phyloP scores from a whole-genome alignment of 75 land plant genomes.

The Selaginella moellendorffii region DNA sequence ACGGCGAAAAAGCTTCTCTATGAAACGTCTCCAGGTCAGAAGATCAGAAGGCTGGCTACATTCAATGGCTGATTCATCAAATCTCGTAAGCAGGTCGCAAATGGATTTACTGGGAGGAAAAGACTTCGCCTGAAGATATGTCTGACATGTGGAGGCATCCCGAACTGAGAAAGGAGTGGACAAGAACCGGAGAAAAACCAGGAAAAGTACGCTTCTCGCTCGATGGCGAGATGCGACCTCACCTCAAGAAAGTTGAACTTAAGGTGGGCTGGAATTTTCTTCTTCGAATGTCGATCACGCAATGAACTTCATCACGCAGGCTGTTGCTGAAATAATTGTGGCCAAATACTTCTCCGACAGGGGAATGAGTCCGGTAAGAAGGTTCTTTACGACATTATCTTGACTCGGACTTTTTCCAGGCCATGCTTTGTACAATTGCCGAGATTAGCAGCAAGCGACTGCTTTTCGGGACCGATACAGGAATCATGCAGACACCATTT shows the following conservation, averaged over 20 bases:
- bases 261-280: too few species aligned
- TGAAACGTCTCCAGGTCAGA: not conserved
- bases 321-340: not conserved
- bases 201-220: constrained; percentile 72
- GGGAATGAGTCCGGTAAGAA: not conserved
- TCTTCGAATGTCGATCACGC: too few species aligned
- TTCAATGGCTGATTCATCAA: too few species aligned
- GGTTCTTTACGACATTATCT: not conserved
- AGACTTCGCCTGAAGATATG: constrained; percentile 59
- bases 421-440: constrained; percentile 59
- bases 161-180: constrained; percentile 60
- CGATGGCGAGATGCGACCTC: constrained; percentile 57
- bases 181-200: constrained; percentile 40
- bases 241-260: constrained; percentile 55
- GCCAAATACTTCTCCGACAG: constrained; percentile 4
- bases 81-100: constrained; percentile 19
- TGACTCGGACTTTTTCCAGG: constrained; percentile 23
- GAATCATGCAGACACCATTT: constrained; percentile 77
- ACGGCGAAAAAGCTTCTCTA: not conserved
- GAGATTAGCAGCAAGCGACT: constrained; percentile 67
- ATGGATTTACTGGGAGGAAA: constrained; percentile 66
- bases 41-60: too few species aligned
- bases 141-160: constrained; percentile 60
- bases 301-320: too few species aligned
- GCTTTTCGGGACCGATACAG: constrained; percentile 47